Evolutionary conservation across 495 filamentous ascomycete genomes (phyloP), one percentile per base, ranked within the genome.

Genomic region (Xylaria nigripes): DNA sequence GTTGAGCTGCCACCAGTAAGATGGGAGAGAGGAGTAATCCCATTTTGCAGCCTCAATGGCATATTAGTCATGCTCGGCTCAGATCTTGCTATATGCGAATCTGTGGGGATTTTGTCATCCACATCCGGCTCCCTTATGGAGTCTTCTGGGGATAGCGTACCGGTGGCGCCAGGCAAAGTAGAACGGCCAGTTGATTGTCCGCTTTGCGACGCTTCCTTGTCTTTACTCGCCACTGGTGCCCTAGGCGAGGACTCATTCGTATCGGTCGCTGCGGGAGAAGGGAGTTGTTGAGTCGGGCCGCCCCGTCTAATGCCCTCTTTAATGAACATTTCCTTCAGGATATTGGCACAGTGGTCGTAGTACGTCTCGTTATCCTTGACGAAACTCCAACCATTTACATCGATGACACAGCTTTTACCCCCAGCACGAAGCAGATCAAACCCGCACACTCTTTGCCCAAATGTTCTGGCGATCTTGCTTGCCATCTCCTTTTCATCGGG

Each of bases 301-400:
- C 70, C 74, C 44, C 65, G 66, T 18, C 70, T 72, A 16, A 72
- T 75, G 60, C 81, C 86, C 67, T 95, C 92, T 50, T 76, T 78
- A 50, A 92, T 71, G 63, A 97, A 99, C 65, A 88, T 88, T 7
- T 93, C 82, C 59, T 83, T 85, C 32, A 99, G 72, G 50, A 97
- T 95, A 46, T 71, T 82, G 13, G 93, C 84, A 59, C 86, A 91
- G 62, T 87, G 87, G 62, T 97, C 88, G 61, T 99, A 99, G 61
- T 99, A 99, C 44, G 94, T 90, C 43, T 96, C 90, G 64, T 99
- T 99, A 69, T 99, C 93, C 69, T 99, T 99, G 64, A 99, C 93
- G 64, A 99, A 99, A 63, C 92, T 96, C 93, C 93, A 99, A 16
- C 93, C 93, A 68, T 99, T 99, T 55, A 99, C 94, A 64, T 99